Conservation (phyloP, 768 basidiomycete genomes). For the Boletus huronensis region DNA sequence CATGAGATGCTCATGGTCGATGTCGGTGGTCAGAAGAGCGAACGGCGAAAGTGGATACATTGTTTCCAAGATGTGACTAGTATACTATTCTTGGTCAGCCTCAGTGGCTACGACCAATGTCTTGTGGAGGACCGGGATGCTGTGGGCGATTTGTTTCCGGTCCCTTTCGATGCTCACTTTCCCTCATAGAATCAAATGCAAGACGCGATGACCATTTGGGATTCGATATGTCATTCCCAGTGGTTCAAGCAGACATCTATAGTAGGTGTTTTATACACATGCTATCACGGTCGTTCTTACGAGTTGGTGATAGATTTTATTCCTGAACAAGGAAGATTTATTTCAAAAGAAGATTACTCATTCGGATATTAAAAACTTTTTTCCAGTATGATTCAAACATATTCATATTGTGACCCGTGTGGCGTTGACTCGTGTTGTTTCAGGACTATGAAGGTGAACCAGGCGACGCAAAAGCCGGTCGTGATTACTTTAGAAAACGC, state of each 20-base stretch:
- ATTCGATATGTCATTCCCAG: conserved; percentile 95
- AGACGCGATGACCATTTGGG: conserved; percentile 98
- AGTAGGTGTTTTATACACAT: conserved; percentile 42
- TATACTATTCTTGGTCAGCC: conserved; percentile 85
- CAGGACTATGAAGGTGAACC: conserved; percentile 84
- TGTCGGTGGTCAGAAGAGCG: conserved; percentile 91
- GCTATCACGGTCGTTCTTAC: not conserved
- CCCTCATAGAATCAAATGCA: conserved; percentile 88
- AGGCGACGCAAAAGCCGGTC: conserved; percentile 68
- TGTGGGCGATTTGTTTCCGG: conserved; percentile 42
- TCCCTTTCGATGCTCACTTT: not conserved
- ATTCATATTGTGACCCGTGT: not conserved
- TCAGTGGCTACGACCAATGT: conserved; percentile 94
- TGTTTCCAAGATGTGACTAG: conserved; percentile 94
- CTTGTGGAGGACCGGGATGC: conserved; percentile 90
- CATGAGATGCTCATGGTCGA: conserved; percentile 93
- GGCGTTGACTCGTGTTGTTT: not conserved
- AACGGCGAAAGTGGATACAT: conserved; percentile 91
- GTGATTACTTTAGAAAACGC: conserved; percentile 87
- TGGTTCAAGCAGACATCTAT: conserved; percentile 96
- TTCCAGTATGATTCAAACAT: conserved; percentile 60
- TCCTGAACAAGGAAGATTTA: conserved; percentile 95
- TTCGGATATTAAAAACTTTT: conserved; percentile 85
- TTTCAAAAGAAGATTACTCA: conserved; percentile 77
- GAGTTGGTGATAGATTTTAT: conserved; percentile 62